A percentile compares a stretch with the other conserved stretches of the same genome.
Conservation (phyloP, 1,284 basidiomycete species). For the Farysia itapuensis region DNA sequence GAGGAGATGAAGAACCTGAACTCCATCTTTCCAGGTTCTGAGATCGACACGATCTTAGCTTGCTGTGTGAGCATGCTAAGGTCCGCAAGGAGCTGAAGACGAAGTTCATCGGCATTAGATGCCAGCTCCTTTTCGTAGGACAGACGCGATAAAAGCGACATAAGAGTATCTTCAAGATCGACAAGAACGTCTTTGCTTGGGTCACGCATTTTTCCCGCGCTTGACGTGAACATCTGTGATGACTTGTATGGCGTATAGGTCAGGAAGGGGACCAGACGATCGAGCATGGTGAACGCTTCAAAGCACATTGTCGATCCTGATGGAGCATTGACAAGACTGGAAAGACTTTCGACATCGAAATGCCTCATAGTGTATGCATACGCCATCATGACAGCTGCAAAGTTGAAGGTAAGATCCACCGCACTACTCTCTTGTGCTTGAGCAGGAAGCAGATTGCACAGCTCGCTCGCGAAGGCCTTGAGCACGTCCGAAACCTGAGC, state of each 20-base stretch:
- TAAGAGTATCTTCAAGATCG: conserved; percentile 14
- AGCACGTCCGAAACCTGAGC: not conserved
- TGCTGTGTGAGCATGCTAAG: conserved; percentile 1
- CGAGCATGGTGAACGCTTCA: no score
- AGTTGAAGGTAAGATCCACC: conserved; percentile 26
- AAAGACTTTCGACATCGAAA: conserved; percentile 28
- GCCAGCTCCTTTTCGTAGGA: conserved; percentile 8
- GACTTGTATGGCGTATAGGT: not conserved
- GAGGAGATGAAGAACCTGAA: not conserved
- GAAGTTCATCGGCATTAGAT: conserved; percentile 8
- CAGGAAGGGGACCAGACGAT: conserved; percentile 16
- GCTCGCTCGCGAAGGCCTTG: conserved; percentile 1
- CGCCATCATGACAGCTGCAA: conserved; percentile 32
- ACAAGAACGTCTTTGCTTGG: conserved; percentile 3
- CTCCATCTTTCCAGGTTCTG: not conserved
- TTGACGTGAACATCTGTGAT: not conserved
- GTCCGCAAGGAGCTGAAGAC: conserved; percentile 16
- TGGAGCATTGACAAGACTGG: not conserved
- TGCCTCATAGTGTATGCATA: conserved; percentile 39
- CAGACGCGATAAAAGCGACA: conserved; percentile 22
- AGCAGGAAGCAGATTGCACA: conserved; percentile 4
- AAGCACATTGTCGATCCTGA: no score
- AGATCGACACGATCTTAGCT: conserved; percentile 7
- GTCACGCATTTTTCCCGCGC: not conserved
- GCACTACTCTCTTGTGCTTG: not conserved